Evolutionary conservation across 1,284 basidiomycete genomes (phyloP).

Genomic region (Trametes polyzona): DNA sequence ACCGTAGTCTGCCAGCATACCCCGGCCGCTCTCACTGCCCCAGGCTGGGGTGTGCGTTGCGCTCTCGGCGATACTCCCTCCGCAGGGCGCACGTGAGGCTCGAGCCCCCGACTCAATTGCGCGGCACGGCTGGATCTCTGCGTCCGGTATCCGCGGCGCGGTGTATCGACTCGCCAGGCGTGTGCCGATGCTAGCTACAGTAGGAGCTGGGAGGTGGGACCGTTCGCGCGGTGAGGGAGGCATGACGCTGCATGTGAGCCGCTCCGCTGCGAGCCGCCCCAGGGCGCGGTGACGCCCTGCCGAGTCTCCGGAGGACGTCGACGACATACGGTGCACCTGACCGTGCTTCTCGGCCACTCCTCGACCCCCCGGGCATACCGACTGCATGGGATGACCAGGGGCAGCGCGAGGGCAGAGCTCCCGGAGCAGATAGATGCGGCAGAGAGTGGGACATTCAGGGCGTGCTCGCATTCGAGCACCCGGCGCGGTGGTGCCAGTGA

Average conservation of each 20-base stretch:
- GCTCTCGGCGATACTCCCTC: neutral
- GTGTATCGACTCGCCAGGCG: neutral
- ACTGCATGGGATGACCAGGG: conserved; percentile 2
- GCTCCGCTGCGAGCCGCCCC: neutral
- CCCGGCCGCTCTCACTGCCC: neutral
- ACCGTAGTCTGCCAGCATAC: neutral
- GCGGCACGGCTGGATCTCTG: conserved; percentile 9
- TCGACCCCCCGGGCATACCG: neutral
- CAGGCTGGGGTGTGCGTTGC: too few relatives aligned
- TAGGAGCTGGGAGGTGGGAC: neutral
- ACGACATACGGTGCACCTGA: conserved; percentile 13
- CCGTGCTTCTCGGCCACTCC: conserved; percentile 9
- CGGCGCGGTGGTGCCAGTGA: conserved; percentile 13
- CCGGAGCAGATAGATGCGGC: neutral
- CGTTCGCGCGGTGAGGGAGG: neutral
- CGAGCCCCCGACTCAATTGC: neutral
- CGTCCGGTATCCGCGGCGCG: neutral
- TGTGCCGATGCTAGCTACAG: neutral
- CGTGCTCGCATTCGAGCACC: neutral
- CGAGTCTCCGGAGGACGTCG: conserved; percentile 8
- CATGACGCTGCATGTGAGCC: conserved; percentile 3
- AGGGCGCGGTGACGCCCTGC: conserved; percentile 4
- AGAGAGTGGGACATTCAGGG: neutral
- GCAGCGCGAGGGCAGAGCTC: neutral
- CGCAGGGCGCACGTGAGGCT: conserved; percentile 5